phyloP scores from a whole-genome alignment of 441 rosid species.

The Aquilaria agallochum region DNA sequence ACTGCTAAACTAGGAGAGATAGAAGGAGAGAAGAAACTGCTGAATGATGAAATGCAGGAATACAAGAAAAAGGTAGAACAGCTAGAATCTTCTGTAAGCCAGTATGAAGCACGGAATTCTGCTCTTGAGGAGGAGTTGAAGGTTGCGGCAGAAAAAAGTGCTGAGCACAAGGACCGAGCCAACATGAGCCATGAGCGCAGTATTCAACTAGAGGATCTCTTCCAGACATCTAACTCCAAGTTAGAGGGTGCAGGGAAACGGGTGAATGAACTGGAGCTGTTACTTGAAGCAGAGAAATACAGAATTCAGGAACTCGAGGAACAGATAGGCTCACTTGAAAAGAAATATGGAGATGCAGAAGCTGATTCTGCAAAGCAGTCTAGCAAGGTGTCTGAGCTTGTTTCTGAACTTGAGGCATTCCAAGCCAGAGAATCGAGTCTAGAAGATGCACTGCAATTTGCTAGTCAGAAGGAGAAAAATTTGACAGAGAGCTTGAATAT shows the following conservation, averaged over 20 bases:
- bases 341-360: conserved; percentile 61
- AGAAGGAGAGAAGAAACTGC: conserved; percentile 60
- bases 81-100: conserved; percentile 57
- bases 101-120: conserved; percentile 34
- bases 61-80: conserved; percentile 45
- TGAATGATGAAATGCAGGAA: conserved; percentile 41
- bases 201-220: conserved; percentile 79
- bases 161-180: conserved; percentile 78
- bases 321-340: conserved; percentile 63
- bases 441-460: conserved; percentile 63
- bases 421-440: conserved; percentile 68
- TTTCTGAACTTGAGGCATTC: conserved; percentile 68
- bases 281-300: conserved; percentile 83
- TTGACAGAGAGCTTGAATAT: conserved; percentile 51
- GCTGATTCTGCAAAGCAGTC: conserved; percentile 48
- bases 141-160: conserved; percentile 46
- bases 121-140: conserved; percentile 66
- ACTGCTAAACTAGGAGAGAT: conserved; percentile 38
- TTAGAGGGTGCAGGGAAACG: conserved; percentile 71
- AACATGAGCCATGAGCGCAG: conserved; percentile 74
- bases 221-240: conserved; percentile 75
- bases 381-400: conserved; percentile 53
- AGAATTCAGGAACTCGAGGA: conserved; percentile 95
- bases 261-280: conserved; percentile 75
- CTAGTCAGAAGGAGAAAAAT: conserved; percentile 60